These are phyloP conservation scores for Macrolepiota dolichaula DNA, from an alignment of 768 basidiomycete genomes.

Conservation along the genomic window DNA sequence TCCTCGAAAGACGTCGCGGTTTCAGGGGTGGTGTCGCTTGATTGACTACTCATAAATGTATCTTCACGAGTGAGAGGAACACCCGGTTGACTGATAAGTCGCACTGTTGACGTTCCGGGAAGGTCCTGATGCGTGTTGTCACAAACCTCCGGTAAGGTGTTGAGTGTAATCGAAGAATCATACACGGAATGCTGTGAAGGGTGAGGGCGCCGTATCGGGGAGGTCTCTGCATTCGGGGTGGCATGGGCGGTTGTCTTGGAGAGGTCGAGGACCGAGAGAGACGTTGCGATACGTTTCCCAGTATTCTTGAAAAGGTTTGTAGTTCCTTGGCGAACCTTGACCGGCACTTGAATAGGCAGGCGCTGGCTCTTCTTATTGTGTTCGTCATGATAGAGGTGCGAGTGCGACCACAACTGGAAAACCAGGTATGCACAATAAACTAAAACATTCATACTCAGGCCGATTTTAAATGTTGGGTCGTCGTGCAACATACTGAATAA, in stretches of 20 bases:
- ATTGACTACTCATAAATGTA: background rate
- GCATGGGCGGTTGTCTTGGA: background rate
- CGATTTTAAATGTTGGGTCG: background rate
- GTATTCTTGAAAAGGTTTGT: conserved; percentile 15
- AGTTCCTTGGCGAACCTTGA: conserved; percentile 28
- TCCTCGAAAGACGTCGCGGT: background rate
- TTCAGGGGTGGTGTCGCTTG: background rate
- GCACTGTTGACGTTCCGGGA: background rate
- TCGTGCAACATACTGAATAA: conserved; percentile 57
- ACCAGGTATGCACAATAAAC: conserved; percentile 71
- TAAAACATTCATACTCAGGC: conserved; percentile 21
- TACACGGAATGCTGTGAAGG: background rate
- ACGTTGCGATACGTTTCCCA: conserved; percentile 8
- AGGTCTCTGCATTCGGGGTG: background rate
- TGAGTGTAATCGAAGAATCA: background rate
- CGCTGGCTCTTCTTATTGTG: conserved; percentile 40
- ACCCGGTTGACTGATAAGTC: background rate
- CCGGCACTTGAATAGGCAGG: conserved; percentile 22
- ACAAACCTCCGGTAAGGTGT: background rate
- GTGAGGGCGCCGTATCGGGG: background rate
- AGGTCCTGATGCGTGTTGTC: background rate
- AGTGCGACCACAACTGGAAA: conserved; percentile 81
- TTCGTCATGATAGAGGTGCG: conserved; percentile 57
- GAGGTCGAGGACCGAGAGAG: conserved; percentile 2
- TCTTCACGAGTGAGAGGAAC: background rate